These are phyloP conservation scores for Penicillium paneum DNA, from an alignment of 2,329 filamentous ascomycete species.

Conservation along the genomic window DNA sequence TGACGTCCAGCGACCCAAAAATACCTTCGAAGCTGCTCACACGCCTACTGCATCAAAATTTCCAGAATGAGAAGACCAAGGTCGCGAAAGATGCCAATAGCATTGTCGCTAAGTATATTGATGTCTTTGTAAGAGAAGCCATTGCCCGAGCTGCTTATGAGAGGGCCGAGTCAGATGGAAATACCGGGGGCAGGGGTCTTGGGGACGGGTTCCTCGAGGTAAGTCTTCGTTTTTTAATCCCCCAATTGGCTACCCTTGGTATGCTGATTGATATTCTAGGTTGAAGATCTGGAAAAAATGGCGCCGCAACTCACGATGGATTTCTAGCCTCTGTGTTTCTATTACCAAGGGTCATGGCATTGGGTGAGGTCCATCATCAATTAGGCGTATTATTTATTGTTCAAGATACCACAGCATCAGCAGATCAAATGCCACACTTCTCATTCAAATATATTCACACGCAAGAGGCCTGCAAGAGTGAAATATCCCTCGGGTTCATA, in stretches of 20 bases:
- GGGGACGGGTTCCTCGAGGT: slow-evolving; percentile 69
- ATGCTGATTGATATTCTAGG: slow-evolving; percentile 45
- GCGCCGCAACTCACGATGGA: slow-evolving; percentile 82
- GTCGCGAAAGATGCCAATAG: slow-evolving; percentile 74
- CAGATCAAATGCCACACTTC: neutral
- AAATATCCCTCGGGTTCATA: slow-evolving; percentile 22
- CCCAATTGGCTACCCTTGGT: neutral
- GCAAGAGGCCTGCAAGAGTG: slow-evolving; percentile 19
- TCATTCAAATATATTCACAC: neutral
- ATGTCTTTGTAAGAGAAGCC: slow-evolving; percentile 86
- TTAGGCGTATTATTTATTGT: slow-evolving; percentile 7
- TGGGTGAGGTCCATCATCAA: slow-evolving; percentile 4
- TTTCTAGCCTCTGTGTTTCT: slow-evolving; percentile 52
- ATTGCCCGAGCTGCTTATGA: slow-evolving; percentile 74
- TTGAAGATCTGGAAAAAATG: slow-evolving; percentile 86
- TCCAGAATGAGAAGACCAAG: slow-evolving; percentile 66
- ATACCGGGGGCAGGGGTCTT: slow-evolving; percentile 35
- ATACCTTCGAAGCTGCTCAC: slow-evolving; percentile 75
- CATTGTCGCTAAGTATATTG: slow-evolving; percentile 78
- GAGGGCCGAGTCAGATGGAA: slow-evolving; percentile 50
- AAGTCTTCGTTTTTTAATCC: slow-evolving; percentile 27
- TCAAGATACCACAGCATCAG: slow-evolving; percentile 25
- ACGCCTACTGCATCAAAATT: slow-evolving; percentile 74
- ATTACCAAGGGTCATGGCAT: neutral
- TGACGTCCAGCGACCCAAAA: slow-evolving; percentile 38